A percentile compares a stretch with the other conserved stretches of the same genome.
Conservation (phyloP, 2,329 filamentous ascomycete species). For the Fusarium agapanthi region DNA sequence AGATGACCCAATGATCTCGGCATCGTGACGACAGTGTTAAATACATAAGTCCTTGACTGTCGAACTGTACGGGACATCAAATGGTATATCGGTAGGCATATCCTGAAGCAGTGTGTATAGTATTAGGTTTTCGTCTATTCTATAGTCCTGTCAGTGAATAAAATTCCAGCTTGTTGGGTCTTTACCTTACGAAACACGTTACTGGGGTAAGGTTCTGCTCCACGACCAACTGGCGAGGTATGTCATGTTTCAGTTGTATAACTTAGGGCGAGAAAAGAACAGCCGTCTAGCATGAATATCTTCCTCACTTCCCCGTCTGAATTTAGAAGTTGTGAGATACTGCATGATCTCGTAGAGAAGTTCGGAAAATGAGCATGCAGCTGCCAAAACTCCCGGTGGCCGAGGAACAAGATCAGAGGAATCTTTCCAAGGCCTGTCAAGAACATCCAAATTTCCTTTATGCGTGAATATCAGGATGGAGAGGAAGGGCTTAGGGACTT, state of each 20-base stretch:
- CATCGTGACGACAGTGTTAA: not conserved
- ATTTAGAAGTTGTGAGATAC: not conserved
- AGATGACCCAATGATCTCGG: not conserved
- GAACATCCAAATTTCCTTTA: not conserved
- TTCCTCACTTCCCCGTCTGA: not conserved
- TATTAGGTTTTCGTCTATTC: not conserved
- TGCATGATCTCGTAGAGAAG: not conserved
- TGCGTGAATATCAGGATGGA: not conserved
- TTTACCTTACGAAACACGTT: not conserved
- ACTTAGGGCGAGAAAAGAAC: not conserved
- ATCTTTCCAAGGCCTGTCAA: not conserved
- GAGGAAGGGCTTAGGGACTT: not conserved
- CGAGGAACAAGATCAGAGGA: not conserved
- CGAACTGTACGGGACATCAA: not conserved
- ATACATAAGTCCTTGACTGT: not conserved
- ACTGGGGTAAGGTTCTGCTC: not conserved
- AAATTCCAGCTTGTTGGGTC: rapidly evolving
- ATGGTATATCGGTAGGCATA: not conserved
- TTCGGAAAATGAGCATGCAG: not conserved
- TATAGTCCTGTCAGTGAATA: not conserved
- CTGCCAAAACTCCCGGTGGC: not conserved
- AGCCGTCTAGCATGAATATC: not conserved
- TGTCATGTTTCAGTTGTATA: not conserved
- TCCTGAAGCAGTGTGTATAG: not conserved
- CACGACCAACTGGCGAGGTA: not conserved